Evolutionary conservation across 2,329 filamentous ascomycete species (phyloP), one percentile per base, ranked within the genome.

Genomic region (Clarireedia hainanense): DNA sequence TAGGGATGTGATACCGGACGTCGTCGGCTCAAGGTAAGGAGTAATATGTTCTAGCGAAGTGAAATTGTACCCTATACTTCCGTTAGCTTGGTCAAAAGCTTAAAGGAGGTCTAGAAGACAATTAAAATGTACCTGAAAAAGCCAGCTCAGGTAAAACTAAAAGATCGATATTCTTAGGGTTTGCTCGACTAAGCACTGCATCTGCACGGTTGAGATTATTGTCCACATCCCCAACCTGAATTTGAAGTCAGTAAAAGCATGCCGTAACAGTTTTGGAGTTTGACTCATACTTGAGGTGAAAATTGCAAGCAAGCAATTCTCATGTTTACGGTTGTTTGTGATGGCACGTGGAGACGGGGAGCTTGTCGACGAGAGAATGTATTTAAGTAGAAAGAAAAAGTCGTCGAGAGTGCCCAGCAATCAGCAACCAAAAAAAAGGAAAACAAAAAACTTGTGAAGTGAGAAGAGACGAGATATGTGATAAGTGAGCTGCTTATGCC

Each of bases 131-230:
- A 88, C 85, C 85, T 56, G 82, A 79, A 66, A 92, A 90, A 1
- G 88, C 86, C 68, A 92, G 73, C 67, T 92, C 89, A 0, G 89
- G 88, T 0, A 92, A 72, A 0, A 92, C 81, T 0, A 94, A 74
- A 30, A 91, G 75, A 65, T 90, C 86, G 1, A 91, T 63, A n/a
- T 77, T 72, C 1, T 78, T 71, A 0, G 76, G 71, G 5, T 76
- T 71, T 0, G 80, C 77, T 26, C 67, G 74, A 17, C 71, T 75
- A 10, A 92, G 72, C 4, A 91, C 75, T 0, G 76, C 70, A 61
- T 91, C 83, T 58, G 88, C 88, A 17, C 78, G 78, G 60, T 78
- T 80, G 47, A 91, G 75, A 62, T 92, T 92, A 59, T 86, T 80
- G 64, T 87, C 73, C 36, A 89, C 72, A 55, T 87, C 80, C 51